Conservation (phyloP, 148 eudicot genomes). For the Vaccinium vitisidaea region DNA sequence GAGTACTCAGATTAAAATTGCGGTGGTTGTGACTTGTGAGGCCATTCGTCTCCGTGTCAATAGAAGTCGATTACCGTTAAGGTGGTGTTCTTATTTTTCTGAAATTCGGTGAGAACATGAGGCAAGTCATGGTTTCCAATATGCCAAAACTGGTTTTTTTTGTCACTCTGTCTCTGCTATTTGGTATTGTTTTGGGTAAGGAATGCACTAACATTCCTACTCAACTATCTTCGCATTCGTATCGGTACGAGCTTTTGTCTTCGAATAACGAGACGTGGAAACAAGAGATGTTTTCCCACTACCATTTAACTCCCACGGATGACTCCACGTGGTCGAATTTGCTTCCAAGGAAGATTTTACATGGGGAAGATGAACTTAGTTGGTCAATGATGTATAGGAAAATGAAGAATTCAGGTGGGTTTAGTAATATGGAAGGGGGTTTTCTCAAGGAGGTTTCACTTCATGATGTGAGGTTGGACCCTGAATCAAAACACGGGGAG, state of each 20-base stretch:
- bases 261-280: slow-evolving; percentile 75
- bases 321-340: slow-evolving; percentile 63
- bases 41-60: background rate
- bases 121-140: background rate
- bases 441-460: slow-evolving; percentile 59
- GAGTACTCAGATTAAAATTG: background rate
- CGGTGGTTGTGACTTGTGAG: background rate
- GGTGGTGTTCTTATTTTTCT: background rate
- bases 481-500: slow-evolving; percentile 51
- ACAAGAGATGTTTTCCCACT: slow-evolving; percentile 50
- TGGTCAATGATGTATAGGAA: slow-evolving; percentile 66
- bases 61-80: background rate
- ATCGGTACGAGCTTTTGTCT: slow-evolving; percentile 42
- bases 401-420: slow-evolving; percentile 42
- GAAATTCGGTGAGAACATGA: background rate
- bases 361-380: slow-evolving; percentile 47
- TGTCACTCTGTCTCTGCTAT: slow-evolving; percentile 15
- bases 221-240: slow-evolving; percentile 50
- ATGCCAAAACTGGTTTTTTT: background rate
- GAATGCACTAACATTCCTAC: slow-evolving; percentile 64
- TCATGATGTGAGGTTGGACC: slow-evolving; percentile 66
- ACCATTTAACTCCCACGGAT: slow-evolving; percentile 68
- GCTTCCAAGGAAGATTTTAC: slow-evolving; percentile 56
- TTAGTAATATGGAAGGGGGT: slow-evolving; percentile 26
- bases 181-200: slow-evolving; percentile 39